Evolutionary conservation across 2,329 filamentous ascomycete genomes (phyloP).

Genomic region (Colletotrichum magnum): DNA sequence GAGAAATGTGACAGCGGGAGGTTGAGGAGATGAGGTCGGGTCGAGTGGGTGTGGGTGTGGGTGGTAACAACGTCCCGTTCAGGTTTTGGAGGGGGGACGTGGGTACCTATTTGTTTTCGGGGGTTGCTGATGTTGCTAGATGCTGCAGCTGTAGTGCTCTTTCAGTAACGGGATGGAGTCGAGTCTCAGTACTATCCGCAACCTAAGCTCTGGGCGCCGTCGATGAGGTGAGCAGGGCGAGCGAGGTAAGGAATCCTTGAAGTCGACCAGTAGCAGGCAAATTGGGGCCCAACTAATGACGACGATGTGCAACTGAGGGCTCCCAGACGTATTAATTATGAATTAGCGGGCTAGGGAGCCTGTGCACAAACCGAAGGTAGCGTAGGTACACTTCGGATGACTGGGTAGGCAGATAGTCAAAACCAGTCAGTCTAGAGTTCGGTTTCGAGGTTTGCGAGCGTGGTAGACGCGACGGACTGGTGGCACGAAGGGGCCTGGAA

Average conservation of each 20-base stretch:
- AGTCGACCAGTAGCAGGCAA: constrained; percentile 18
- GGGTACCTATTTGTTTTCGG: constrained; percentile 38
- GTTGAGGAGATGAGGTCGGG: constrained; percentile 27
- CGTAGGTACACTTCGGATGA: constrained; percentile 30
- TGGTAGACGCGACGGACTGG: constrained; percentile 22
- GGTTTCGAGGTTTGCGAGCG: background rate
- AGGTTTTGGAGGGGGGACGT: constrained; percentile 15
- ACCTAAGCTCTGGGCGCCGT: too few relatives aligned
- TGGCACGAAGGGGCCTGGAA: constrained; percentile 8
- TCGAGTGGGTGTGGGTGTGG: constrained; percentile 30
- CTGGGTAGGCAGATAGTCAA: constrained; percentile 17
- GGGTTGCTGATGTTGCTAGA: constrained; percentile 11
- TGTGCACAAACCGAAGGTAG: constrained; percentile 27
- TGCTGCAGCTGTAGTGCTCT: background rate
- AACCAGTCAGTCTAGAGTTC: too few relatives aligned
- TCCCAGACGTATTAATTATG: constrained; percentile 26
- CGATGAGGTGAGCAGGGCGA: background rate
- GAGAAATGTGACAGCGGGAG: constrained; percentile 40
- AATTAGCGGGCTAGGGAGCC: constrained; percentile 28
- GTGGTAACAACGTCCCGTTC: background rate
- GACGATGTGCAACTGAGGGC: background rate
- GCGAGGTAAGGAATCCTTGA: constrained; percentile 17
- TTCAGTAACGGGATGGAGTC: background rate
- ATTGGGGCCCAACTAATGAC: constrained; percentile 9
- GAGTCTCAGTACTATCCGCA: background rate